Percentiles rank a stretch among this genome's conserved stretches.
These are phyloP conservation scores for Hordeum pubiflorum DNA, from an alignment of 202 grass and related monocot species.

Conservation along the genomic window DNA sequence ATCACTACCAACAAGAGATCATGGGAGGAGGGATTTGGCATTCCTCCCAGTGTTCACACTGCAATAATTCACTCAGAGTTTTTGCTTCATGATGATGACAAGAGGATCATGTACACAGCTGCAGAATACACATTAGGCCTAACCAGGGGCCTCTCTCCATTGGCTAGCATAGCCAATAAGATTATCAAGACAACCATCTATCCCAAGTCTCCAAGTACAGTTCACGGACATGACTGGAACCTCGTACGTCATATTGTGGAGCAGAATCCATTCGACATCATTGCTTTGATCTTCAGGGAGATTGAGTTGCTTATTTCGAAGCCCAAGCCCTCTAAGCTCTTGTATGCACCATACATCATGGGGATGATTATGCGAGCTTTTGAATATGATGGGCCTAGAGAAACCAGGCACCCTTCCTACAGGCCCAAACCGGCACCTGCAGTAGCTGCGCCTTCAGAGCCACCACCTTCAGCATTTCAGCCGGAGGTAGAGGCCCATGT, in stretches of 20 bases:
- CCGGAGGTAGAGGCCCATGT: background rate
- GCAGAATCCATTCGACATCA: background rate
- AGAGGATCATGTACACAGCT: conserved; percentile 16
- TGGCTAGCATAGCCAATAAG: conserved; percentile 21
- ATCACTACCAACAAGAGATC: conserved; percentile 11
- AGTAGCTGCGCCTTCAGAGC: background rate
- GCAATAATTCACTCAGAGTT: conserved; percentile 17
- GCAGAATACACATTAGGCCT: background rate
- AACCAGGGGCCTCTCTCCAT: background rate
- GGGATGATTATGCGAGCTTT: conserved; percentile 1
- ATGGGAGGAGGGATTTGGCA: conserved; percentile 12
- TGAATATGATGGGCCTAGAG: background rate
- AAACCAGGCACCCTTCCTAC: background rate
- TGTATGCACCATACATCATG: conserved; percentile 31
- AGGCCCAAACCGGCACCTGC: background rate
- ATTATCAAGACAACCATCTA: conserved; percentile 17
- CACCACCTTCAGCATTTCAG: background rate
- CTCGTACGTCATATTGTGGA: conserved; percentile 12
- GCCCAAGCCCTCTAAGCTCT: background rate
- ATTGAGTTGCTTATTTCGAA: background rate
- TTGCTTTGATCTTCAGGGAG: conserved; percentile 14
- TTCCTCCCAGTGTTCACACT: background rate
- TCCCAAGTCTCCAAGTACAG: background rate
- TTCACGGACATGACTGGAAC: conserved; percentile 5
- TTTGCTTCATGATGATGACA: conserved; percentile 15